Evolutionary conservation across 2,329 filamentous ascomycete genomes (phyloP).

Genomic region (Fusarium torreyae): DNA sequence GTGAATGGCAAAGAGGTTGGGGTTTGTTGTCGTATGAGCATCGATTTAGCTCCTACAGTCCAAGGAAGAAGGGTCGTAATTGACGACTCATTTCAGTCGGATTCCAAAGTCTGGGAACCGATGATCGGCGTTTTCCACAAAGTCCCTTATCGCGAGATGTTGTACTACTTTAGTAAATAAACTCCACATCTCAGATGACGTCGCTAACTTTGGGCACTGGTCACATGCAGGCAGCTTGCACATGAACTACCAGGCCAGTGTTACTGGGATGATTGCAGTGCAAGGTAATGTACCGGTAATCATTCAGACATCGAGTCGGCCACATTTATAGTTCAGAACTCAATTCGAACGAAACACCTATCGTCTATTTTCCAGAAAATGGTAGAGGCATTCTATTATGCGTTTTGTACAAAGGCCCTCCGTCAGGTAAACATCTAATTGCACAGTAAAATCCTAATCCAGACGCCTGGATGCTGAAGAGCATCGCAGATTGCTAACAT

Average conservation of each 20-base stretch:
- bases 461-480: constrained; percentile 17
- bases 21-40: constrained; percentile 2
- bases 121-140: constrained; percentile 20
- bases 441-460: constrained; percentile 16
- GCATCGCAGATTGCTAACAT: background rate
- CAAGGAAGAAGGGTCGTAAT: background rate
- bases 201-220: constrained; percentile 6
- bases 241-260: no score
- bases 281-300: no score
- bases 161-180: constrained; percentile 9
- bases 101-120: background rate
- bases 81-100: background rate
- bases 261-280: no score
- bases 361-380: background rate
- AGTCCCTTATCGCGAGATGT: constrained; percentile 23
- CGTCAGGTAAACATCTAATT: constrained; percentile 15
- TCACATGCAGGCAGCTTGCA: constrained; percentile 2
- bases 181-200: constrained; percentile 44
- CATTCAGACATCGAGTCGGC: no score
- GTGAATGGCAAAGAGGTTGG: background rate
- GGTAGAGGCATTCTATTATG: constrained; percentile 25
- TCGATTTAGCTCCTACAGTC: background rate
- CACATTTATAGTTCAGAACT: no score
- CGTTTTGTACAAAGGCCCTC: constrained; percentile 18
- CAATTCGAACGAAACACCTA: no score